Percentiles rank a stretch among this genome's conserved stretches.
Evolutionary conservation across 2,329 filamentous ascomycete genomes (phyloP).

Genomic region (Cladosporium oxysporum): DNA sequence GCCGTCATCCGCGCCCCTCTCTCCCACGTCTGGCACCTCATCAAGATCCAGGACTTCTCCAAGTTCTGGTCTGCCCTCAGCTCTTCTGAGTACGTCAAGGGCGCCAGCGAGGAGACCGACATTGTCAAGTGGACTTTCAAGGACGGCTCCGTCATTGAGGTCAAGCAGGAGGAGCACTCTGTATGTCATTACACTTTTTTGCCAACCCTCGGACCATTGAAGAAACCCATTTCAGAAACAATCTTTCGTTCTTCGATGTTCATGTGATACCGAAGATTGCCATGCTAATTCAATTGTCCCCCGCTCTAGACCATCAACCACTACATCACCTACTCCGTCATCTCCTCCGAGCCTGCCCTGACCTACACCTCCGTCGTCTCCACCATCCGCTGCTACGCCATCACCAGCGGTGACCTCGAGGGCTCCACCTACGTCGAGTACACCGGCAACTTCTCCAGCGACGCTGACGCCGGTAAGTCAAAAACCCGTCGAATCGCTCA

Average conservation of each 20-base stretch:
- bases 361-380: slow-evolving; percentile 67
- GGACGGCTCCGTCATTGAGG: slow-evolving; percentile 67
- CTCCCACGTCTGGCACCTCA: slow-evolving; percentile 69
- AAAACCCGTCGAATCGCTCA: background rate
- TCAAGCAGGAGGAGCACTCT: slow-evolving; percentile 76
- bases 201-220: too few species aligned
- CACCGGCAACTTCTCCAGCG: slow-evolving; percentile 69
- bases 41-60: slow-evolving; percentile 71
- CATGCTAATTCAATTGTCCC: slow-evolving; percentile 4
- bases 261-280: background rate
- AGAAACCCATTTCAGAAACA: background rate
- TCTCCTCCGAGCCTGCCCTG: slow-evolving; percentile 65
- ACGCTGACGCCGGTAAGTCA: slow-evolving; percentile 66
- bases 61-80: slow-evolving; percentile 67
- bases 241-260: background rate
- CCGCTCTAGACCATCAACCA: slow-evolving; percentile 61
- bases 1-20: slow-evolving; percentile 69
- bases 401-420: slow-evolving; percentile 67
- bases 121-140: slow-evolving; percentile 71
- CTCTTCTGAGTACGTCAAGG: slow-evolving; percentile 65
- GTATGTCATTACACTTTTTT: slow-evolving; percentile 43
- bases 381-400: slow-evolving; percentile 64
- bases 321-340: slow-evolving; percentile 74
- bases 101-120: slow-evolving; percentile 62
- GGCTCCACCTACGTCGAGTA: slow-evolving; percentile 68